These are phyloP conservation scores for Aspergillus coremiiformis DNA, from an alignment of 495 filamentous ascomycete species.

Conservation along the genomic window DNA sequence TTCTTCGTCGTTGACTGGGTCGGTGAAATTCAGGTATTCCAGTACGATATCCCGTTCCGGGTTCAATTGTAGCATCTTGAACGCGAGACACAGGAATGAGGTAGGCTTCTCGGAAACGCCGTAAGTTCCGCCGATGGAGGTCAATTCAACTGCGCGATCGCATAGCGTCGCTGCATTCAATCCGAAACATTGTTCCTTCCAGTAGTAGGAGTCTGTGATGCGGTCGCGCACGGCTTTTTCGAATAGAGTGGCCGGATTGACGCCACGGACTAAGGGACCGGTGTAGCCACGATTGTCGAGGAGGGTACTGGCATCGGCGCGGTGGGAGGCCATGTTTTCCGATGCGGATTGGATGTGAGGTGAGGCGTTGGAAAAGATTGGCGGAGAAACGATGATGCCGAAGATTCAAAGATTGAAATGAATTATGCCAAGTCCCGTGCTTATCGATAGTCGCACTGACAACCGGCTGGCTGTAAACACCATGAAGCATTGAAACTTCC, in stretches of 20 bases:
- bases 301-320: conserved; percentile 66
- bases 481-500: conserved; percentile 11
- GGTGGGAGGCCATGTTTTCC: conserved; percentile 43
- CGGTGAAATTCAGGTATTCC: conserved; percentile 63
- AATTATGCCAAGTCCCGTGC: conserved; percentile 18
- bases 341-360: not conserved
- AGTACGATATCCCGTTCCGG: conserved; percentile 72
- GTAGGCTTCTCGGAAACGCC: conserved; percentile 74
- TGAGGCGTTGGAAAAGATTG: not conserved
- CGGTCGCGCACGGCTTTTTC: conserved; percentile 91
- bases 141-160: conserved; percentile 80
- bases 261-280: conserved; percentile 61
- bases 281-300: conserved; percentile 73
- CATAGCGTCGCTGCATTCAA: conserved; percentile 85
- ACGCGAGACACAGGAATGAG: conserved; percentile 88
- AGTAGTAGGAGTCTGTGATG: conserved; percentile 91
- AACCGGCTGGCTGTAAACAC: conserved; percentile 25
- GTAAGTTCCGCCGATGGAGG: conserved; percentile 78
- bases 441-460: conserved; percentile 43
- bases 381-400: conserved; percentile 3
- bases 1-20: conserved; percentile 33
- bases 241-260: conserved; percentile 84
- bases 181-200: conserved; percentile 97
- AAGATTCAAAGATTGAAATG: conserved; percentile 4
- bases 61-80: conserved; percentile 87